Conservation (phyloP, 768 basidiomycete genomes). For the Termitomyces sp. region DNA sequence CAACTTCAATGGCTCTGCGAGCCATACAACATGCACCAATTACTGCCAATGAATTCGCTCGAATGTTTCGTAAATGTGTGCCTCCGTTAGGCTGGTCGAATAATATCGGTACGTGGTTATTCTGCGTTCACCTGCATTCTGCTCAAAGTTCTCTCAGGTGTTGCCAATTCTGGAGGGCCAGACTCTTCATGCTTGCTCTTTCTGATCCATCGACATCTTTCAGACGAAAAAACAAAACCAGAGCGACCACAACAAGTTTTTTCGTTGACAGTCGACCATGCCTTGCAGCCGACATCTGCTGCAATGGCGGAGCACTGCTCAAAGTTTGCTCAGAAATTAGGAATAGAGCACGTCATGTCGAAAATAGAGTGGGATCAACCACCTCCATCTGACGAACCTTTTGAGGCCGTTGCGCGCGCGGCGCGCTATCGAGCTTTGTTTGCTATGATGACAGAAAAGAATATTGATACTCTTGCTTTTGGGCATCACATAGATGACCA, state of each 20-base stretch:
- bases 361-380: slow-evolving; percentile 52
- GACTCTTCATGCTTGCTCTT: slow-evolving; percentile 79
- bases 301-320: slow-evolving; percentile 49
- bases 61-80: slow-evolving; percentile 36
- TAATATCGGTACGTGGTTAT: slow-evolving; percentile 34
- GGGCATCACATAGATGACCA: slow-evolving; percentile 84
- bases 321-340: slow-evolving; percentile 33
- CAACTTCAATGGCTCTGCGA: slow-evolving; percentile 4
- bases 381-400: slow-evolving; percentile 42
- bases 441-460: slow-evolving; percentile 21
- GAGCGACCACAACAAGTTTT: slow-evolving; percentile 25
- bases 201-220: slow-evolving; percentile 46
- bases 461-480: slow-evolving; percentile 44
- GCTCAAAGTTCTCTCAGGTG: slow-evolving; percentile 32
- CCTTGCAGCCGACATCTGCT: slow-evolving; percentile 52
- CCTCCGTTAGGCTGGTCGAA: slow-evolving; percentile 46
- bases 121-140: not conserved
- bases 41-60: slow-evolving; percentile 40
- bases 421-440: slow-evolving; percentile 54
- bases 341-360: slow-evolving; percentile 39
- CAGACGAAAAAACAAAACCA: slow-evolving; percentile 10
- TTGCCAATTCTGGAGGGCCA: slow-evolving; percentile 78
- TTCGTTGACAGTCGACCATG: slow-evolving; percentile 66
- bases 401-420: slow-evolving; percentile 53
- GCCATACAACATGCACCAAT: slow-evolving; percentile 27